These are phyloP conservation scores for Ilex paraguariensis DNA, from an alignment of 305 asterid species.

Conservation along the genomic window DNA sequence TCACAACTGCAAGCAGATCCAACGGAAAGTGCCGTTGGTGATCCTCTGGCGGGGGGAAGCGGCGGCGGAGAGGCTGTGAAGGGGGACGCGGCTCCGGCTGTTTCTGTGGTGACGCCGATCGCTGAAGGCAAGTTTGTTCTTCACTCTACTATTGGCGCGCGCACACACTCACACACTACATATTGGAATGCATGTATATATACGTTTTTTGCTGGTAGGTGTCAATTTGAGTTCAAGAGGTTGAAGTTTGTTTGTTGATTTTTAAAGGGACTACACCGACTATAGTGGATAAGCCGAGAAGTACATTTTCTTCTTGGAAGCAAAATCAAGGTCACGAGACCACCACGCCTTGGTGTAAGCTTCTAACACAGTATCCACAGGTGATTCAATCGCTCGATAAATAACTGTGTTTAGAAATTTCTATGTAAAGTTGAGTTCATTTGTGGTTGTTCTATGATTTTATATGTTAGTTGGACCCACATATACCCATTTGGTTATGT, in stretches of 20 bases:
- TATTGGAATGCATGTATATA: constrained; percentile 1
- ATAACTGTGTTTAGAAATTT: neutral
- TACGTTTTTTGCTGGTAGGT: neutral
- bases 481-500: neutral
- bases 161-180: neutral
- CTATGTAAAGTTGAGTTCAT: constrained; percentile 5
- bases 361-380: constrained; percentile 62
- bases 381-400: constrained; percentile 18
- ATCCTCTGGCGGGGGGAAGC: constrained; percentile 21
- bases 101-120: constrained; percentile 37
- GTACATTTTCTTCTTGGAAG: constrained; percentile 53
- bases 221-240: no score
- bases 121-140: constrained; percentile 36
- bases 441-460: constrained; percentile 7
- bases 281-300: constrained; percentile 49
- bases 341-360: constrained; percentile 74
- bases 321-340: constrained; percentile 39
- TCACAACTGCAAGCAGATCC: constrained; percentile 48
- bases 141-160: neutral
- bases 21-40: constrained; percentile 29
- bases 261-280: constrained; percentile 39
- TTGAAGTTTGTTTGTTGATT: neutral
- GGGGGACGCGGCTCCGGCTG: constrained; percentile 9
- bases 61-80: constrained; percentile 17
- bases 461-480: constrained; percentile 3